Evolutionary conservation across 495 filamentous ascomycete species (phyloP), one percentile per base, ranked within the genome.

Genomic region (Lichenothelia convexa): DNA sequence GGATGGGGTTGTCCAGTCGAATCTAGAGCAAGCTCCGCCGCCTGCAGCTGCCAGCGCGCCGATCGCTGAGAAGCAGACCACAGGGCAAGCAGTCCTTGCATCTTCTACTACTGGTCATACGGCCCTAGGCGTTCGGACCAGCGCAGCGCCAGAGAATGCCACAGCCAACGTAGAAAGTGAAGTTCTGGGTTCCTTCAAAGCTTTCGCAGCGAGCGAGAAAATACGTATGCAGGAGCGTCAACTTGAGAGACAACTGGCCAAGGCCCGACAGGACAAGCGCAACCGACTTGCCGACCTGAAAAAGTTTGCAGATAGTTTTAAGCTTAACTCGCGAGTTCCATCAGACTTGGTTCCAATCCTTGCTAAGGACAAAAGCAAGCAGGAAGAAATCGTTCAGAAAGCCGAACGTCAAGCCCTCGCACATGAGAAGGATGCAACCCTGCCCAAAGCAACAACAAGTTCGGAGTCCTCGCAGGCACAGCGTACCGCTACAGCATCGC

Each of bases 291-390:
- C 79, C 40, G 89, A 99, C 49, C 59, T 99, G 39, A 86, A 85
- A 68, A 93, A 84, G 44, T 99, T 99, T 49, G 81, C 91, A 0
- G 63, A 77, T 47, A 89, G 66, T 55, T 99, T 99, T 64, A 94
- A 93, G 56, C 69, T 99, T 1, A 69, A 74, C 8, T 93, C 84
- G 1, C 83, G 83, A 7, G 84, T 99, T 6, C 89, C 89, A 5
- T 73, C 71, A 41, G 89, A 99, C 56, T 57, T 99, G 32, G 80
- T 99, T 17, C 74, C 80, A 2, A 99, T 99, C 43, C 75, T 99
- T 30, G 86, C 89, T 16, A 99, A 95, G 52, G 89, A 99, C 51
- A 80, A 79, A 16, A 63, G 60, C 30, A 95, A 94, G 60, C 89
- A 99, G 58, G 71, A 82, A 44, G 70, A 80, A 51, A 95, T 99